phyloP scores from a whole-genome alignment of 768 basidiomycete genomes.

The Rhizopogon vulgaris region DNA sequence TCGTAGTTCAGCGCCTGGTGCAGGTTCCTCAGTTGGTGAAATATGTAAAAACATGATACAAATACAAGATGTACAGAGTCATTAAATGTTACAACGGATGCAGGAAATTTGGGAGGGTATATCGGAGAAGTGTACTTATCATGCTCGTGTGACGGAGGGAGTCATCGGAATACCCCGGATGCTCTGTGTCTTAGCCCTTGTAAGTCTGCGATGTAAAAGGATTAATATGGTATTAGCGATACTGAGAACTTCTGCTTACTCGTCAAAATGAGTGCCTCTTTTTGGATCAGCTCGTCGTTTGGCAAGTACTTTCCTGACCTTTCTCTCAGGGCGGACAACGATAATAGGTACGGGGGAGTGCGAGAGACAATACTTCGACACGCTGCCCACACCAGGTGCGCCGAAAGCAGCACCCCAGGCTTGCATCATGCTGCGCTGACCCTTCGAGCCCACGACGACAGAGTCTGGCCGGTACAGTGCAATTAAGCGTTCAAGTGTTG shows the following conservation, averaged over 20 bases:
- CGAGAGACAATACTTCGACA: slow-evolving; percentile 72
- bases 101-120: not conserved
- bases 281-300: slow-evolving; percentile 88
- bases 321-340: slow-evolving; percentile 86
- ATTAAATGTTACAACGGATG: not conserved
- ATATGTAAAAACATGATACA: no score
- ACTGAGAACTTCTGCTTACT: slow-evolving; percentile 27
- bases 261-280: slow-evolving; percentile 77
- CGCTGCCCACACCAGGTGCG: slow-evolving; percentile 54
- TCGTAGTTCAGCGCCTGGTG: no score
- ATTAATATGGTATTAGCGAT: slow-evolving; percentile 4
- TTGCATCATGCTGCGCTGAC: slow-evolving; percentile 50
- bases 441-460: slow-evolving; percentile 88
- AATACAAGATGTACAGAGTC: not conserved
- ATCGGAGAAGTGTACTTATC: not conserved
- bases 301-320: slow-evolving; percentile 77
- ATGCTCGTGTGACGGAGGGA: slow-evolving; percentile 11
- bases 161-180: slow-evolving; percentile 9
- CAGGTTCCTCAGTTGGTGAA: no score
- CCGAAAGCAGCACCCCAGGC: slow-evolving; percentile 46
- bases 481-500: slow-evolving; percentile 87
- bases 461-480: slow-evolving; percentile 89
- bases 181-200: slow-evolving; percentile 7
- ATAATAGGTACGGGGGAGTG: slow-evolving; percentile 96
- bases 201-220: slow-evolving; percentile 5